Percentiles rank a stretch among this genome's conserved stretches.
Evolutionary conservation across 257 asterid genomes (phyloP).

Genomic region (Eustoma russellianum): DNA sequence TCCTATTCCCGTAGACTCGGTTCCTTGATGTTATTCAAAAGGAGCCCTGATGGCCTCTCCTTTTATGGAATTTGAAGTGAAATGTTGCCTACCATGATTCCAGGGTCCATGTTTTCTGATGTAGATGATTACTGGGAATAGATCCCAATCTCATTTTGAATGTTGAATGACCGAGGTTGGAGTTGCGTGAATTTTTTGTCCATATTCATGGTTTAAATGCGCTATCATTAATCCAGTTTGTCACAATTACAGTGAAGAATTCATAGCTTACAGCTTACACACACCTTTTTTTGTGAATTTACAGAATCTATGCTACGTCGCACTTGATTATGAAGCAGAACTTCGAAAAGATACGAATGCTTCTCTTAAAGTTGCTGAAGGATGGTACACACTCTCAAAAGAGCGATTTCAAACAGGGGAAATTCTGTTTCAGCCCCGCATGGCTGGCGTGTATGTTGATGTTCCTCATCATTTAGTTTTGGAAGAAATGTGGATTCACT

Average conservation of each 20-base stretch:
- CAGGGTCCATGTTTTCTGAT: no score
- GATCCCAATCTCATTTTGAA: no score
- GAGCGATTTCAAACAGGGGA: constrained; percentile 98
- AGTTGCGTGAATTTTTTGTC: neutral
- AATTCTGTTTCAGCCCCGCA: constrained; percentile 76
- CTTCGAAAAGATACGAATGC: constrained; percentile 58
- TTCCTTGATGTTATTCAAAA: no score
- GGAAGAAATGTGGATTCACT: neutral
- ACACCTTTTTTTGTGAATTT: constrained; percentile 17
- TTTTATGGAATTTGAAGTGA: no score
- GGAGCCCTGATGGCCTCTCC: no score
- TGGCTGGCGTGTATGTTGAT: constrained; percentile 74
- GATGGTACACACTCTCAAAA: constrained; percentile 58
- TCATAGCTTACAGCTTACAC: no score
- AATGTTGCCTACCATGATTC: no score
- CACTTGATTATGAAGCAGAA: constrained; percentile 90
- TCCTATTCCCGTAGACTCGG: no score
- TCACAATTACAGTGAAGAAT: neutral
- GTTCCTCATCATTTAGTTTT: constrained; percentile 19
- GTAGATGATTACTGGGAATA: no score
- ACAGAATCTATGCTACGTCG: constrained; percentile 92
- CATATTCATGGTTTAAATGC: neutral
- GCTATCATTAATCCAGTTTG: neutral
- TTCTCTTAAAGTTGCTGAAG: constrained; percentile 54
- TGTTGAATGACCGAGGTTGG: neutral